Evolutionary conservation across 805 yeast species (phyloP), one percentile per base, ranked within the genome.

Genomic region (Jamesozyma spencerorum): DNA sequence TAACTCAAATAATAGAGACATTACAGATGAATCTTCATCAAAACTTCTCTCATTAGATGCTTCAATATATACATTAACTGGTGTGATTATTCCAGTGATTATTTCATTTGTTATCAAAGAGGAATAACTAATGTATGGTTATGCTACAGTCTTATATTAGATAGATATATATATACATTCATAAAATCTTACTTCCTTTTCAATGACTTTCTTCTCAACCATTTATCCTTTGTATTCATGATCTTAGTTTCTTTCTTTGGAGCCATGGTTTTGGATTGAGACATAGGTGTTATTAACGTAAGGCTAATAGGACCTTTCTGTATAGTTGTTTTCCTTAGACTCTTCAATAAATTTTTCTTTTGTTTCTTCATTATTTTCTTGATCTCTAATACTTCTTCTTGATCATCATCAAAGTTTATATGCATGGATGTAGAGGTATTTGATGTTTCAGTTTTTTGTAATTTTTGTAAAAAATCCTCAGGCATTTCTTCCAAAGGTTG

Each of bases 241-340:
- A 59, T 47, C 11, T 45, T 28, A 8, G 40, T 22, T 36, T 58
- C 63, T 37, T 41, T 51, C 37, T 51, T 57, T 34, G 65, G 64
- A 6, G 64, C 60, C 54, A 57, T 40, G 6, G 49, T 36, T 14
- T 43, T 50, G 5, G 39, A 17, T n/a, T 38, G 36, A 15, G 37
- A 26, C 6, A 44, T 32, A 7, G 50, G 29, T 4, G 53, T 35
- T 32, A 69, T 39, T 7, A 69, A 54, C 33, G 56, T 55, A 11
- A 71, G 71, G 31, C 55, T 63, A 20, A 71, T 70, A 1, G 71
- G 70, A 1, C 74, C 75, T 39, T 62, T 64, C 32, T 57, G 57
- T 28, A 50, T 44, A 4, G 54, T 41, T 2, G 48, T 54, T 38
- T 53, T 57, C 37, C 62, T 65, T 42, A 57, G 34, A 20, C 42